phyloP scores from a whole-genome alignment of 495 filamentous ascomycete genomes.

The Talaromyces trachyspermus region DNA sequence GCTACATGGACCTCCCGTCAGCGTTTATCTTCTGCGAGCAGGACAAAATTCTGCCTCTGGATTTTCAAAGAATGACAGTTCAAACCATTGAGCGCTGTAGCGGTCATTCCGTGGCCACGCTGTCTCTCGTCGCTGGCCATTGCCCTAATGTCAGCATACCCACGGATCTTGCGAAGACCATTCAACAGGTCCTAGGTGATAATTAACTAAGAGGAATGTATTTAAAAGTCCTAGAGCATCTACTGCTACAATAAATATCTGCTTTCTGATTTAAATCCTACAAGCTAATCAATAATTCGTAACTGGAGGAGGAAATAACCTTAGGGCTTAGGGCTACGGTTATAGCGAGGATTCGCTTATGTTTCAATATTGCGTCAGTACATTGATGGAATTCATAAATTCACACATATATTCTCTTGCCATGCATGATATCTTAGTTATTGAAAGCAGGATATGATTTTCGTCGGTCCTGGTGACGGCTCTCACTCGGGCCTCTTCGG shows the following conservation, averaged over 20 bases:
- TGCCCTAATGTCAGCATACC: slow-evolving; percentile 1
- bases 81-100: slow-evolving; percentile 3
- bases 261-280: background rate
- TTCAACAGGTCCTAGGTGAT: background rate
- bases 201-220: background rate
- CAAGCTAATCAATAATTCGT: background rate
- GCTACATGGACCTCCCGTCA: slow-evolving; percentile 14
- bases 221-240: background rate
- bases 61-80: slow-evolving; percentile 14
- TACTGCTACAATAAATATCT: background rate
- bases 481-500: background rate
- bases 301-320: background rate
- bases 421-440: background rate
- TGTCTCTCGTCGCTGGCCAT: slow-evolving; percentile 3
- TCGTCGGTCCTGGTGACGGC: background rate
- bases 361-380: background rate
- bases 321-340: no score
- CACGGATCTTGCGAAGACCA: background rate
- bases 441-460: background rate
- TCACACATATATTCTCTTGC: background rate
- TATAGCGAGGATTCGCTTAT: background rate
- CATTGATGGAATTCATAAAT: slow-evolving; percentile 1
- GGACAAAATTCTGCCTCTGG: slow-evolving; percentile 21
- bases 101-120: background rate
- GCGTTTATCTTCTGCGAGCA: slow-evolving; percentile 28